These are phyloP conservation scores for Phytophthora quininea DNA, from an alignment of 352 stramenopile genomes.

Conservation along the genomic window DNA sequence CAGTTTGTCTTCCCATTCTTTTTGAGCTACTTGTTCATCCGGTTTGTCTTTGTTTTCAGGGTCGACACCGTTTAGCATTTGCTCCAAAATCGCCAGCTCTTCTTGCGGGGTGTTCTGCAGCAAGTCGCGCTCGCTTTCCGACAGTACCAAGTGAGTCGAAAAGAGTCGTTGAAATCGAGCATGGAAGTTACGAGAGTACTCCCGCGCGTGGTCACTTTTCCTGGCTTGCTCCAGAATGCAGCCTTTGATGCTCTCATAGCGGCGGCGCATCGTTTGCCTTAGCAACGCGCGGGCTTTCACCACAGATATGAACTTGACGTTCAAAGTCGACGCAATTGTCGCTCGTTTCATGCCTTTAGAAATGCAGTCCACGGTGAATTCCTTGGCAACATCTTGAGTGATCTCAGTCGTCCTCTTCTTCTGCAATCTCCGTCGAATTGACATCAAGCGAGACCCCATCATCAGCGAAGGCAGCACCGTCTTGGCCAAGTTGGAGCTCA, in stretches of 20 bases:
- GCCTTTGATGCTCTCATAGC: slow-evolving; percentile 50
- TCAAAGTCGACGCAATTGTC: slow-evolving; percentile 36
- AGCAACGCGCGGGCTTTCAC: slow-evolving; percentile 53
- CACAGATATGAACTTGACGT: slow-evolving; percentile 53
- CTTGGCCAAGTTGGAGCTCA: slow-evolving; percentile 55
- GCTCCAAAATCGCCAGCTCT: slow-evolving; percentile 34
- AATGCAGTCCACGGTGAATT: slow-evolving; percentile 46
- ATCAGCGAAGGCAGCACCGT: slow-evolving; percentile 68
- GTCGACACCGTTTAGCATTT: slow-evolving; percentile 11
- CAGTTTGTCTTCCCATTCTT: slow-evolving; percentile 18
- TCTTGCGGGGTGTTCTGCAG: slow-evolving; percentile 41
- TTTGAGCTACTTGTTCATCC: slow-evolving; percentile 11
- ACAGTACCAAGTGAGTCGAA: slow-evolving; percentile 39
- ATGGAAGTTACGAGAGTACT: slow-evolving; percentile 56
- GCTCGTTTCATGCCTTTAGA: slow-evolving; percentile 38
- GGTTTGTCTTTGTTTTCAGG: slow-evolving; percentile 7
- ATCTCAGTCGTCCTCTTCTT: slow-evolving; percentile 52
- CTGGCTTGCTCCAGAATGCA: slow-evolving; percentile 51
- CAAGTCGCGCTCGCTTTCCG: slow-evolving; percentile 58
- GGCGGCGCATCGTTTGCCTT: slow-evolving; percentile 49
- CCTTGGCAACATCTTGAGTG: slow-evolving; percentile 25
- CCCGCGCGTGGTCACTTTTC: slow-evolving; percentile 61
- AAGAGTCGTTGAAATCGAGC: slow-evolving; percentile 57
- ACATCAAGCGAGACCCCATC: slow-evolving; percentile 67
- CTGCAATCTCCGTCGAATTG: slow-evolving; percentile 62